Evolutionary conservation across 768 basidiomycete species (phyloP).

Genomic region (Collybia sordida): DNA sequence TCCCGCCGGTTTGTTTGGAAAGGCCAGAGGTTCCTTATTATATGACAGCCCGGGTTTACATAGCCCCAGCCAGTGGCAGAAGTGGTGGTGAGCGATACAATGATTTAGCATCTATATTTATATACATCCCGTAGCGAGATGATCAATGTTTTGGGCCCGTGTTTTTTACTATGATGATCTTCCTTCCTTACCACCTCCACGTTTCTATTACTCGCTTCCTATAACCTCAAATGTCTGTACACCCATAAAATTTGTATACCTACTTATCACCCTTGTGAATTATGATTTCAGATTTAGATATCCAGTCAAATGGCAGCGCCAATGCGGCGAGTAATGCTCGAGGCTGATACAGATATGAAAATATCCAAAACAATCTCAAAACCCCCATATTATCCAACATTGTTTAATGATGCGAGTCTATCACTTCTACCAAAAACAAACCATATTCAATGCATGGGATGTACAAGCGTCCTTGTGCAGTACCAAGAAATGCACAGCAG

Average conservation of each 20-base stretch:
- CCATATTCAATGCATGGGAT: too few relatives aligned
- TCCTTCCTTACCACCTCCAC: not conserved
- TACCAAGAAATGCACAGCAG: too few relatives aligned
- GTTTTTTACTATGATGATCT: conserved; percentile 4
- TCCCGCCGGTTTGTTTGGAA: conserved; percentile 67
- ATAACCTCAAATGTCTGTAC: conserved; percentile 3
- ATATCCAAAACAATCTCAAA: too few relatives aligned
- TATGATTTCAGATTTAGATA: not conserved
- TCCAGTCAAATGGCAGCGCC: too few relatives aligned
- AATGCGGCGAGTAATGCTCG: too few relatives aligned
- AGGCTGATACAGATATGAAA: too few relatives aligned
- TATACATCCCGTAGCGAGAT: conserved; percentile 2
- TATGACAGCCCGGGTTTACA: conserved; percentile 73
- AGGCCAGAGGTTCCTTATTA: conserved; percentile 49
- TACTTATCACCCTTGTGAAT: not conserved
- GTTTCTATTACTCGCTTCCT: too few relatives aligned
- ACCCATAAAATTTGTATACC: conserved; percentile 6
- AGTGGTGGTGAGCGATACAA: conserved; percentile 43
- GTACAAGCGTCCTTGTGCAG: too few relatives aligned
- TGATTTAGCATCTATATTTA: conserved; percentile 11
- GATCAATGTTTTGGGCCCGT: not conserved
- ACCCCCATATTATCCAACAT: too few relatives aligned
- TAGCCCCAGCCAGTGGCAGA: conserved; percentile 54
- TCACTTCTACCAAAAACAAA: too few relatives aligned
- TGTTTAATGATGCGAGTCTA: too few relatives aligned